phyloP scores from a whole-genome alignment of 2,329 filamentous ascomycete genomes.

The Didymella keratinophila region DNA sequence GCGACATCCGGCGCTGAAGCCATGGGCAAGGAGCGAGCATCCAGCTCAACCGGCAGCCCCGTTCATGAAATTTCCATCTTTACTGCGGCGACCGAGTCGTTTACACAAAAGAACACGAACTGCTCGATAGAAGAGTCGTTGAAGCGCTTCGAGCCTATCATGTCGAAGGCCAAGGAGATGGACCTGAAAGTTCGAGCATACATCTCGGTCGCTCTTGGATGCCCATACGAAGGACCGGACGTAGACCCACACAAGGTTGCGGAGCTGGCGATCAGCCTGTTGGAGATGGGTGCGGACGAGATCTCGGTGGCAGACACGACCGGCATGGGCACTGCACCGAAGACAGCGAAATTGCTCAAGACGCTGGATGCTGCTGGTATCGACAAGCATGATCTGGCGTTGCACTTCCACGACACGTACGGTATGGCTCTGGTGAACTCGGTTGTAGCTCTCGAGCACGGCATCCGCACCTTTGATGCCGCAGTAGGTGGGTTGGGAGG shows the following conservation, averaged over 20 bases:
- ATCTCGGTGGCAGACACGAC: constrained; percentile 91
- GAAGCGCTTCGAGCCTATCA: constrained; percentile 73
- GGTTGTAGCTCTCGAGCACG: constrained; percentile 77
- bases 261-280: constrained; percentile 67
- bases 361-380: constrained; percentile 73
- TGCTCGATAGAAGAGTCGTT: constrained; percentile 79
- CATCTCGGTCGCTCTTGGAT: constrained; percentile 76
- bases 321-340: constrained; percentile 83
- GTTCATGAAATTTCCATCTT: constrained; percentile 76
- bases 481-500: constrained; percentile 83
- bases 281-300: constrained; percentile 90
- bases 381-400: constrained; percentile 73
- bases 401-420: constrained; percentile 91
- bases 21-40: constrained; percentile 32
- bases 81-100: constrained; percentile 80
- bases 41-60: constrained; percentile 26
- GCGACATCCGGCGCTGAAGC: constrained; percentile 46
- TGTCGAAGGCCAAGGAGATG: constrained; percentile 69
- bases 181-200: constrained; percentile 78
- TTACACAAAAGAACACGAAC: constrained; percentile 83
- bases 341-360: constrained; percentile 69
- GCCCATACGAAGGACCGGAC: constrained; percentile 74
- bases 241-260: constrained; percentile 67
- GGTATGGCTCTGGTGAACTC: constrained; percentile 86
- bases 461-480: constrained; percentile 79